Conservation (phyloP, 176 grass and related monocot genomes). For the Musa schizocarpa region DNA sequence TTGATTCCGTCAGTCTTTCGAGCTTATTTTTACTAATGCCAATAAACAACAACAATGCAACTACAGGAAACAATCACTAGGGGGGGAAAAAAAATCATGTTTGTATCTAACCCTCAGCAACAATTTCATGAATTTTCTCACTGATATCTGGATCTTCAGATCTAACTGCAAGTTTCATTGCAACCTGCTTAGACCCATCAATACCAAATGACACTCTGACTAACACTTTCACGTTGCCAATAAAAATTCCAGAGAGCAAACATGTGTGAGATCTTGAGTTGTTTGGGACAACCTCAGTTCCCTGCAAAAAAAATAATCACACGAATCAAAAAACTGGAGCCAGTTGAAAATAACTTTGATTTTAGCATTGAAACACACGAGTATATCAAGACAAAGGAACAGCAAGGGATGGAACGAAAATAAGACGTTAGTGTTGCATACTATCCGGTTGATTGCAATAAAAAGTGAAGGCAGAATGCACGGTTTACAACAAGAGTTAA, state of each 20-base stretch:
- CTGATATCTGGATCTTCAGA: conserved; percentile 78
- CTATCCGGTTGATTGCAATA: background rate
- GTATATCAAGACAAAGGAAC: too few species aligned
- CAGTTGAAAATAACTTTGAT: too few species aligned
- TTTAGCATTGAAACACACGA: too few species aligned
- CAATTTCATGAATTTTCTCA: conserved; percentile 91
- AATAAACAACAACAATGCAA: background rate
- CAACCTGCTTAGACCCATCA: conserved; percentile 84
- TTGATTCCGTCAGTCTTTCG: too few species aligned
- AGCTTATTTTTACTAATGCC: too few species aligned
- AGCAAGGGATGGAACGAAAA: too few species aligned
- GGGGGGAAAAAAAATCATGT: too few species aligned
- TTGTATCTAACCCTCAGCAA: conserved; percentile 55
- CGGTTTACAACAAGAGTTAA: background rate
- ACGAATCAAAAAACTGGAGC: background rate
- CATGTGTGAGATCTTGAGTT: conserved; percentile 95
- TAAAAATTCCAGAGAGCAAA: conserved; percentile 68
- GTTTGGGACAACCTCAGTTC: conserved; percentile 76
- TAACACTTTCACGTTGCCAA: conserved; percentile 75
- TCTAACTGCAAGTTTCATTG: conserved; percentile 94
- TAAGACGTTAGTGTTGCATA: background rate
- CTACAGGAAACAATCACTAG: background rate
- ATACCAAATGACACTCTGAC: conserved; percentile 83
- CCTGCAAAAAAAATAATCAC: conserved; percentile 34
- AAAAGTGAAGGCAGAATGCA: too few species aligned